Evolutionary conservation across 352 stramenopile genomes (phyloP).

Genomic region (Phytophthora sp.): DNA sequence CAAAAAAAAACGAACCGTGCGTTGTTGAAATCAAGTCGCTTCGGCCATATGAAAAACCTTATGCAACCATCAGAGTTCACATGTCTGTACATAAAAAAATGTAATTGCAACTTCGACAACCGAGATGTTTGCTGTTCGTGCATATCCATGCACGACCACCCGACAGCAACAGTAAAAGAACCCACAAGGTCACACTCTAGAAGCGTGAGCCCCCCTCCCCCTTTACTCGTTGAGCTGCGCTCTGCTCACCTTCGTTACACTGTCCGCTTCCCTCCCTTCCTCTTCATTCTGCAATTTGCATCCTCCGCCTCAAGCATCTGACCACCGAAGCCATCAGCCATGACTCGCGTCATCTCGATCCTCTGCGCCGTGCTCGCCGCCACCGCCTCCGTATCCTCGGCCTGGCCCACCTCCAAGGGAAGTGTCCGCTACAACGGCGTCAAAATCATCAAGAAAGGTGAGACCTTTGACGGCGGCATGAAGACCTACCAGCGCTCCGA

Average conservation of each 20-base stretch:
- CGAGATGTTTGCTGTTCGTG: too few relatives aligned
- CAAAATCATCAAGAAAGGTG: conserved; percentile 44
- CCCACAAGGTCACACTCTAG: too few relatives aligned
- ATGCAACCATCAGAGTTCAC: too few relatives aligned
- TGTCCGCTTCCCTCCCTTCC: neutral
- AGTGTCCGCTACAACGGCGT: conserved; percentile 38
- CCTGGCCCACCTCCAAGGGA: conserved; percentile 37
- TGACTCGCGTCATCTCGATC: conserved; percentile 27
- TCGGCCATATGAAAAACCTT: too few relatives aligned
- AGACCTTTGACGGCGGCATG: conserved; percentile 37
- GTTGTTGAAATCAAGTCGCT: too few relatives aligned
- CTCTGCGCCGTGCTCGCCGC: conserved; percentile 12
- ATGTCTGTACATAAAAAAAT: too few relatives aligned
- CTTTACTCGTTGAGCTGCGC: too few relatives aligned
- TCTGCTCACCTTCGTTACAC: neutral
- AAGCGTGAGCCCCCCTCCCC: too few relatives aligned
- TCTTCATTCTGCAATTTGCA: conserved; percentile 34
- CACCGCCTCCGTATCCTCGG: conserved; percentile 17
- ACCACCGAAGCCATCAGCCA: conserved; percentile 6
- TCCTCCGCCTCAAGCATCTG: conserved; percentile 16
- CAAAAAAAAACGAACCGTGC: too few relatives aligned
- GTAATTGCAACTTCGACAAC: too few relatives aligned
- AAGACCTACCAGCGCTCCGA: conserved; percentile 55
- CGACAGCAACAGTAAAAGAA: too few relatives aligned
- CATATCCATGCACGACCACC: too few relatives aligned